Percentiles rank a stretch among this genome's conserved stretches.
Evolutionary conservation across 2,329 filamentous ascomycete genomes (phyloP).

Genomic region (Epichloe gansuensis): DNA sequence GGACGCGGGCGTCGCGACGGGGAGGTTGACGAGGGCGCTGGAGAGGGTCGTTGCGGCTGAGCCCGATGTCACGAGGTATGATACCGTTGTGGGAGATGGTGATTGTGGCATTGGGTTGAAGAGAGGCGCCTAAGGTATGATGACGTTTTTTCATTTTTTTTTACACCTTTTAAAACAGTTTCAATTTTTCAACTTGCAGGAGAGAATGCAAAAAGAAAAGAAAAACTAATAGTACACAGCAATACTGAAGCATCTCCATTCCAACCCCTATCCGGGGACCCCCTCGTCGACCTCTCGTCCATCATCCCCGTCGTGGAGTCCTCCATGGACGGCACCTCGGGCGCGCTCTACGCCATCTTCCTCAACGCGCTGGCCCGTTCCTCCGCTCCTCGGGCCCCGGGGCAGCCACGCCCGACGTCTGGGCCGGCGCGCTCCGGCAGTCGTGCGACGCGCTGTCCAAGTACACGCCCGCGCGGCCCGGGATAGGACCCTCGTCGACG

Average conservation of each 20-base stretch:
- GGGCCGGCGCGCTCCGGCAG: slow-evolving; percentile 56
- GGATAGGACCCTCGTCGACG: slow-evolving; percentile 89
- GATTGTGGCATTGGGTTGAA: slow-evolving; percentile 82
- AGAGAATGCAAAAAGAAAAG: too few relatives aligned
- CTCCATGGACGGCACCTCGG: slow-evolving; percentile 50
- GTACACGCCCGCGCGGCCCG: slow-evolving; percentile 82
- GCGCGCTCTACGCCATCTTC: slow-evolving; percentile 65
- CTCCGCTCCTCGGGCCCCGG: slow-evolving; percentile 31
- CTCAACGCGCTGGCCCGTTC: slow-evolving; percentile 70
- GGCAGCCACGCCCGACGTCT: slow-evolving; percentile 27
- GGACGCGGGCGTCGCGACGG: slow-evolving; percentile 37
- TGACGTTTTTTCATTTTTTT: background rate
- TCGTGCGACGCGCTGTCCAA: slow-evolving; percentile 59
- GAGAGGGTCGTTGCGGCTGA: slow-evolving; percentile 53
- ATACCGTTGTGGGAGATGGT: slow-evolving; percentile 79
- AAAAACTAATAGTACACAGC: slow-evolving; percentile 22
- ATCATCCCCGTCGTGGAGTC: slow-evolving; percentile 44
- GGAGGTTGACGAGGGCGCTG: slow-evolving; percentile 44
- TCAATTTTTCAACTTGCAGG: too few relatives aligned
- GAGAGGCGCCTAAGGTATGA: slow-evolving; percentile 65
- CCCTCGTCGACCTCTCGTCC: slow-evolving; percentile 37
- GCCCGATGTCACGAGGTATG: slow-evolving; percentile 59
- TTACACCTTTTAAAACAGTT: too few relatives aligned
- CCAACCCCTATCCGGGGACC: slow-evolving; percentile 36
- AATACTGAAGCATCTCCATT: slow-evolving; percentile 36